Evolutionary conservation across 148 eudicot species (phyloP).

Genomic region (Amaranthus hypochondriacus): DNA sequence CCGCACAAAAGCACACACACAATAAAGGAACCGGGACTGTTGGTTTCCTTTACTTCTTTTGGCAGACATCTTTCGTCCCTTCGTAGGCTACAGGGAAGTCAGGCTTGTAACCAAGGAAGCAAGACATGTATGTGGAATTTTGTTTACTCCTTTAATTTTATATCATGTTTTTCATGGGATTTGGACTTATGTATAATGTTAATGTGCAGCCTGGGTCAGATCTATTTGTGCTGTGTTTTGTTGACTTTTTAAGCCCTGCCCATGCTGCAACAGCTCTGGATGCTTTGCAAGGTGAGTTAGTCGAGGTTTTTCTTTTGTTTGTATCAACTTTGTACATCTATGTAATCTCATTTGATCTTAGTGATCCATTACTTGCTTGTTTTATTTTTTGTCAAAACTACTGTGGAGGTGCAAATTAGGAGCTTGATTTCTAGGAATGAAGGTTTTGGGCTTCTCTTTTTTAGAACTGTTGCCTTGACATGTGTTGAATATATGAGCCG

Average conservation of each 20-base stretch:
- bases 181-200: constrained; percentile 5
- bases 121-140: constrained; percentile 47
- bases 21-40: neutral
- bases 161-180: constrained; percentile 11
- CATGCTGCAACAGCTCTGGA: constrained; percentile 51
- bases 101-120: constrained; percentile 82
- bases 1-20: no score
- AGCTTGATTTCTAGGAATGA: neutral
- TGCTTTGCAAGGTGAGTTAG: constrained; percentile 35
- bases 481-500: neutral
- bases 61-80: constrained; percentile 86
- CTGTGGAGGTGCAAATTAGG: neutral
- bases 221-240: constrained; percentile 73
- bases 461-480: neutral
- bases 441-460: neutral
- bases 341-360: neutral
- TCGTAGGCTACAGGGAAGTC: constrained; percentile 84
- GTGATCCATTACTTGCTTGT: neutral
- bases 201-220: constrained; percentile 60
- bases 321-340: constrained; percentile 20
- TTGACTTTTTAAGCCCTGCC: constrained; percentile 56
- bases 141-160: neutral
- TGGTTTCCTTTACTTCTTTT: constrained; percentile 42
- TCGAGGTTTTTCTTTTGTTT: constrained; percentile 21
- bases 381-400: neutral